phyloP scores from a whole-genome alignment of 257 asterid genomes.

The Avicennia marina region DNA sequence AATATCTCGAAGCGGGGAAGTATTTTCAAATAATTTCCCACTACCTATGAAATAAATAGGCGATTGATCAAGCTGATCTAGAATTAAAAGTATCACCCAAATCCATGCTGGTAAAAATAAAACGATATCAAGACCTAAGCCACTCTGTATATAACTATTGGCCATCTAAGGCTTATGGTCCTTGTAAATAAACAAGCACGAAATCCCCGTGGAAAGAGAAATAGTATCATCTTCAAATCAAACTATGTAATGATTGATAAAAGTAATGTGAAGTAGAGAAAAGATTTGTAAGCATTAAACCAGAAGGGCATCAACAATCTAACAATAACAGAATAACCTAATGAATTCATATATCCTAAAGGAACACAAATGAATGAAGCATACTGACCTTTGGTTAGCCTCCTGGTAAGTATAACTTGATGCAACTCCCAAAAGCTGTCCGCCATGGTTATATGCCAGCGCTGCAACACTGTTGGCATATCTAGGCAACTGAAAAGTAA shows the following conservation, averaged over 20 bases:
- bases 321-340: neutral
- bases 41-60: neutral
- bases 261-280: neutral
- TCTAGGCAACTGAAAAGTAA: conserved; percentile 53
- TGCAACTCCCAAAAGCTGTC: conserved; percentile 71
- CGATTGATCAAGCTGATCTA: neutral
- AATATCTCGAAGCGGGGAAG: too few relatives aligned
- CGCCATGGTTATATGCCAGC: conserved; percentile 68
- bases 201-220: neutral
- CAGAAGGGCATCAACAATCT: neutral
- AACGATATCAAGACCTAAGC: neutral
- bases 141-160: too few relatives aligned
- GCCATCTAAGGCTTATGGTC: too few relatives aligned
- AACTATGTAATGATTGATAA: neutral
- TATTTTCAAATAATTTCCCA: too few relatives aligned
- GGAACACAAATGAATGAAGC: neutral
- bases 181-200: too few relatives aligned
- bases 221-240: neutral
- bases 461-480: conserved; percentile 61
- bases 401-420: conserved; percentile 76
- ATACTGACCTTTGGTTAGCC: conserved; percentile 59
- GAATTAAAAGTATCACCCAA: too few relatives aligned
- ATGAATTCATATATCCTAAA: too few relatives aligned
- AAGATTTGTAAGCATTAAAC: neutral
- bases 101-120: neutral